These are phyloP conservation scores for Dicorynia guianensis DNA, from an alignment of 306 rosid genomes.

Conservation along the genomic window DNA sequence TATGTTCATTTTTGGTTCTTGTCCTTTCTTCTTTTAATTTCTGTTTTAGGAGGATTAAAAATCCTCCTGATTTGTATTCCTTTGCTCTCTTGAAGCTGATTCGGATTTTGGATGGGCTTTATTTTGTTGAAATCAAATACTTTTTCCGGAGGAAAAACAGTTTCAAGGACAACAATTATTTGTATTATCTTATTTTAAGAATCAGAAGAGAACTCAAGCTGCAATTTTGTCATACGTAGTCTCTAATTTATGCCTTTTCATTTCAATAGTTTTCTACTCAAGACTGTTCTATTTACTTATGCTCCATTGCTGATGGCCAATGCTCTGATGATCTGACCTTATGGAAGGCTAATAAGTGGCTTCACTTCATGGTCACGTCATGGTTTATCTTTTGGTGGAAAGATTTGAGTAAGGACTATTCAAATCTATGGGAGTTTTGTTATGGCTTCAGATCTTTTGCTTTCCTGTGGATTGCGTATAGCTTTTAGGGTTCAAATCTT, in stretches of 20 bases:
- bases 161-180: not conserved
- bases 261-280: not conserved
- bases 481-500: too few relatives aligned
- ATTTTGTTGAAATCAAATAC: too few relatives aligned
- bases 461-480: too few relatives aligned
- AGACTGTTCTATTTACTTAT: not conserved
- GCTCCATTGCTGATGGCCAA: constrained; percentile 3
- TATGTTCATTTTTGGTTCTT: too few relatives aligned
- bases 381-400: not conserved
- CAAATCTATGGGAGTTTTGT: not conserved
- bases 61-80: too few relatives aligned
- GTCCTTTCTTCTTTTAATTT: too few relatives aligned
- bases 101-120: too few relatives aligned
- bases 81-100: too few relatives aligned
- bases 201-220: not conserved
- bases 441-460: not conserved
- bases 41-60: too few relatives aligned
- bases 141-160: not conserved
- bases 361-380: not conserved
- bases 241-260: not conserved
- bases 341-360: not conserved
- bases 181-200: too few relatives aligned
- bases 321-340: not conserved
- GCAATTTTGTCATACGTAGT: constrained; percentile 1
- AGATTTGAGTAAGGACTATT: not conserved